These are phyloP conservation scores for Thalassiosira mediterranea DNA, from an alignment of 352 stramenopile species.

Conservation along the genomic window DNA sequence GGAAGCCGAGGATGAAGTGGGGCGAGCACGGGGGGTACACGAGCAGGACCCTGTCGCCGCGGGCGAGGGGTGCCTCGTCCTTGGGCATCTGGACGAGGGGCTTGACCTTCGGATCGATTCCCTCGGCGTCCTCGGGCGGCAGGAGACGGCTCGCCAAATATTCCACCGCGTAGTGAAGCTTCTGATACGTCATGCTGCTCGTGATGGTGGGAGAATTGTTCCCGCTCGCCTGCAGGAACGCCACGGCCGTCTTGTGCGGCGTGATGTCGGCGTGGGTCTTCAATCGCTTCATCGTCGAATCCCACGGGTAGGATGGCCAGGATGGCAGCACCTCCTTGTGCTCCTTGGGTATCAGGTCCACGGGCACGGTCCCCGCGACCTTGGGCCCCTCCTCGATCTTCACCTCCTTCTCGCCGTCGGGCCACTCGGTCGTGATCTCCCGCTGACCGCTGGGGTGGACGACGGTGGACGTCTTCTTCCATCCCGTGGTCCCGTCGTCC, in stretches of 20 bases:
- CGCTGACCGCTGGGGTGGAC: slow-evolving; percentile 17
- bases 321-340: not conserved
- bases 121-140: slow-evolving; percentile 1
- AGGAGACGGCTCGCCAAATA: slow-evolving; percentile 40
- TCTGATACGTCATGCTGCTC: slow-evolving; percentile 32
- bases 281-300: slow-evolving; percentile 26
- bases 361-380: not conserved
- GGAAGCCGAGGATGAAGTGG: slow-evolving; percentile 97
- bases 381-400: slow-evolving; percentile 15
- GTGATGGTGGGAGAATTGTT: slow-evolving; percentile 21
- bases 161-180: slow-evolving; percentile 37
- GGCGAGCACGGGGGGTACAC: slow-evolving; percentile 95
- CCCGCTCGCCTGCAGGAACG: slow-evolving; percentile 37
- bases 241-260: slow-evolving; percentile 35
- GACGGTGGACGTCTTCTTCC: slow-evolving; percentile 26
- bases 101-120: not conserved
- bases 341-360: slow-evolving; percentile 1
- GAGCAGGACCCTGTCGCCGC: slow-evolving; percentile 82
- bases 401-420: slow-evolving; percentile 26
- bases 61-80: slow-evolving; percentile 11
- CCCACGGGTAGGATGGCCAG: slow-evolving; percentile 18
- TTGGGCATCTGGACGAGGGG: slow-evolving; percentile 18
- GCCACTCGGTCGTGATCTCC: slow-evolving; percentile 28
- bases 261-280: slow-evolving; percentile 1
- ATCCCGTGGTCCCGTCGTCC: slow-evolving; percentile 31